phyloP scores from a whole-genome alignment of 1,284 basidiomycete genomes.

The Rhodotorula sp. region DNA sequence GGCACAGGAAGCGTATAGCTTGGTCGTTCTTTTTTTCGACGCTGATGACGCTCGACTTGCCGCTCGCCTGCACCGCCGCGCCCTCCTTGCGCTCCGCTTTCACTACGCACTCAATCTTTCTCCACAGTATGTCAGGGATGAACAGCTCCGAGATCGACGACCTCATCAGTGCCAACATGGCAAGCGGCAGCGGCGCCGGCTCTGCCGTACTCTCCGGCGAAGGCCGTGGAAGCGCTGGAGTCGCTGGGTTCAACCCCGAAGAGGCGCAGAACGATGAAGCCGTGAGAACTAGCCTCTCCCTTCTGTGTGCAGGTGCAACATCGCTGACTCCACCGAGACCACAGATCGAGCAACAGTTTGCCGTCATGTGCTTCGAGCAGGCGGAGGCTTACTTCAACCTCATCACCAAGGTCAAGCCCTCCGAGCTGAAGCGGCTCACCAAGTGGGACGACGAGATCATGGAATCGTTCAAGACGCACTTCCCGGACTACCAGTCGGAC shows the following conservation, averaged over 20 bases:
- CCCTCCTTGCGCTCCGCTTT: neutral
- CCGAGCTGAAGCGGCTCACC: constrained; percentile 68
- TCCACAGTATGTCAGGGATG: neutral
- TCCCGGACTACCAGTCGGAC: constrained; percentile 76
- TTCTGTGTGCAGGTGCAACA: neutral
- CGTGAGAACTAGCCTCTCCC: neutral
- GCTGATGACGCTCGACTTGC: neutral
- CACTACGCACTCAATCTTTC: no score
- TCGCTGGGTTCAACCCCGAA: constrained; percentile 27
- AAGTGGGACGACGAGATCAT: constrained; percentile 91
- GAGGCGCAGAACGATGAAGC: constrained; percentile 33
- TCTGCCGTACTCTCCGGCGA: constrained; percentile 7
- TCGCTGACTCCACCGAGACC: neutral
- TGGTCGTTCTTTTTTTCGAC: no score
- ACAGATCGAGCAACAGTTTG: constrained; percentile 97
- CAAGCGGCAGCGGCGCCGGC: constrained; percentile 17
- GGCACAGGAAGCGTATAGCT: no score
- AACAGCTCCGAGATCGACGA: constrained; percentile 27
- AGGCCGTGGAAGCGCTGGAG: constrained; percentile 1
- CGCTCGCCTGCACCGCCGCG: neutral
- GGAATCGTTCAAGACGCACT: constrained; percentile 68
- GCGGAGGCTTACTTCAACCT: constrained; percentile 97
- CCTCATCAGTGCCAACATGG: constrained; percentile 22
- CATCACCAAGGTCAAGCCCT: constrained; percentile 75
- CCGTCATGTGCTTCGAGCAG: constrained; percentile 93